phyloP scores from a whole-genome alignment of 331 rosid genomes.

The Quercus lobata region DNA sequence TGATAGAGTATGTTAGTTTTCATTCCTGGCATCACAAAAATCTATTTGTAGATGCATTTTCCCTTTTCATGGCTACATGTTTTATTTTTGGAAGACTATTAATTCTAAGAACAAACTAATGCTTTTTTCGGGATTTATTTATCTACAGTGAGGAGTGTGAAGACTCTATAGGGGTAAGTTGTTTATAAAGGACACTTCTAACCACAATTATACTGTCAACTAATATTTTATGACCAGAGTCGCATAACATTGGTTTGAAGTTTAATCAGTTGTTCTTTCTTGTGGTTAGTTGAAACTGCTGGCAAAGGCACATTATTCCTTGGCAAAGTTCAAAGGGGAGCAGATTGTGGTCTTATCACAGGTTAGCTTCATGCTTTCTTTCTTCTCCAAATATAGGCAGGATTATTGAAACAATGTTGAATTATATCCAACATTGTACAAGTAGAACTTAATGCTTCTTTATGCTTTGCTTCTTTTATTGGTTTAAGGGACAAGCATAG shows the following conservation, averaged over 20 bases:
- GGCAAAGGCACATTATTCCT: conserved; percentile 88
- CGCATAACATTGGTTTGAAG: conserved; percentile 1
- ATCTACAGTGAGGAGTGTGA: conserved; percentile 87
- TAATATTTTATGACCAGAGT: neutral
- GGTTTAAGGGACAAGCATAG: neutral
- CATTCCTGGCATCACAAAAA: neutral
- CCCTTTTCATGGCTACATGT: neutral
- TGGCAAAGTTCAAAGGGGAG: conserved; percentile 84
- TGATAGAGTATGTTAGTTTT: conserved; percentile 72
- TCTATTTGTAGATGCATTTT: neutral
- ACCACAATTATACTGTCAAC: conserved; percentile 1
- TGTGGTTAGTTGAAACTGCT: conserved; percentile 67
- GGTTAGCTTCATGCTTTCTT: conserved; percentile 46
- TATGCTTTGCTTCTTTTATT: neutral
- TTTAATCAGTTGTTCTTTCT: conserved; percentile 1
- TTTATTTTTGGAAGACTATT: neutral
- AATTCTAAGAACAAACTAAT: neutral
- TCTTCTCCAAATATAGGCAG: conserved; percentile 16
- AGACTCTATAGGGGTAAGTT: conserved; percentile 83
- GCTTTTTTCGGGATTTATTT: neutral
- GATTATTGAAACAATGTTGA: conserved; percentile 3
- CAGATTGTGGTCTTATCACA: conserved; percentile 91
- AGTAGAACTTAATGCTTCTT: neutral
- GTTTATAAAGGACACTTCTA: conserved; percentile 2
- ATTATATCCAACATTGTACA: neutral